phyloP scores from a whole-genome alignment of 2,329 filamentous ascomycete genomes.

The Aspergillus sergii region DNA sequence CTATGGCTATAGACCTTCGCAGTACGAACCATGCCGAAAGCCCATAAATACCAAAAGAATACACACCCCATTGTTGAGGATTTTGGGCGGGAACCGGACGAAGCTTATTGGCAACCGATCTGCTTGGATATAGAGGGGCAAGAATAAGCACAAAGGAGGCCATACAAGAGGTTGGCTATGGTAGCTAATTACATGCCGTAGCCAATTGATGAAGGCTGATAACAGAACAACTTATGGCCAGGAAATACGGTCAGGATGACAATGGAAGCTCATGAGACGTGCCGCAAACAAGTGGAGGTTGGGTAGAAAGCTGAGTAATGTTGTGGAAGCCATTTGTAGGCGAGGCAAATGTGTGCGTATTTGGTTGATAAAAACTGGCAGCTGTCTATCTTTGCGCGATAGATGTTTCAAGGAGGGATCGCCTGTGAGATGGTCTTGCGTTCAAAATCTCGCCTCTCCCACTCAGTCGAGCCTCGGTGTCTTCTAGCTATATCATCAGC shows the following conservation, averaged over 20 bases:
- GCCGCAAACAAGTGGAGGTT: too few relatives aligned
- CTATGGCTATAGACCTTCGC: not conserved
- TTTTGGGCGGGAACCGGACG: not conserved
- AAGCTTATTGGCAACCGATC: not conserved
- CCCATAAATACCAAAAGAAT: not conserved
- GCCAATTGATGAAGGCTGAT: not conserved
- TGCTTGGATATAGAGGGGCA: not conserved
- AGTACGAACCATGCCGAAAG: not conserved
- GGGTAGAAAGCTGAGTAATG: not conserved
- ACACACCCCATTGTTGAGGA: not conserved
- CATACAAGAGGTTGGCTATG: not conserved
- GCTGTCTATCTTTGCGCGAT: not conserved
- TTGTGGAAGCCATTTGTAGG: not conserved
- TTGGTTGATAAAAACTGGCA: not conserved
- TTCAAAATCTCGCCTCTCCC: not conserved
- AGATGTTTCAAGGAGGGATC: not conserved
- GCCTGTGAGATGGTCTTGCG: not conserved
- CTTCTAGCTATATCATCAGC: not conserved
- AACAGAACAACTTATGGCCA: not conserved
- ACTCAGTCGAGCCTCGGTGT: not conserved
- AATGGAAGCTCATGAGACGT: not conserved
- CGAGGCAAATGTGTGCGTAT: not conserved
- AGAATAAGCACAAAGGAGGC: not conserved
- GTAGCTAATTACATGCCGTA: not conserved
- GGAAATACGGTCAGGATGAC: not conserved